Evolutionary conservation across 345 rosid genomes (phyloP).

Genomic region (Salix exigua): DNA sequence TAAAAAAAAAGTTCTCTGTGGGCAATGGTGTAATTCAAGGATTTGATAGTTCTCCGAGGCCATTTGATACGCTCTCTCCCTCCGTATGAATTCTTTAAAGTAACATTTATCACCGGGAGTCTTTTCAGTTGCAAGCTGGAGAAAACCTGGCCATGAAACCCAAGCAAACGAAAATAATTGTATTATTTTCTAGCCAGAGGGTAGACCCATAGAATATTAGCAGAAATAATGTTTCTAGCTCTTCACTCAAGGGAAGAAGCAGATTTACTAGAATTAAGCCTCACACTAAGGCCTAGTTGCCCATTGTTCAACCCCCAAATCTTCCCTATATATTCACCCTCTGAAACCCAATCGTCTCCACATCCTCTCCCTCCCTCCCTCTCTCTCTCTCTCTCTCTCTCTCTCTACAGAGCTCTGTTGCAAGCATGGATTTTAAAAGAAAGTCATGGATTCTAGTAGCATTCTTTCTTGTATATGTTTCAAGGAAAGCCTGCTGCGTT

Average conservation of each 20-base stretch:
- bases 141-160: background rate
- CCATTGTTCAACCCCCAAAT: background rate
- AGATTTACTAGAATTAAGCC: slow-evolving; percentile 30
- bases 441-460: slow-evolving; percentile 18
- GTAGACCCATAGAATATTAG: background rate
- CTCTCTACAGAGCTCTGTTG: too few relatives aligned
- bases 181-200: too few relatives aligned
- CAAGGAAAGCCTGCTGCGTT: slow-evolving; percentile 14
- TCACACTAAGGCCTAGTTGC: slow-evolving; percentile 22
- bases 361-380: background rate
- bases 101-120: too few relatives aligned
- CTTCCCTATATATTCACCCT: slow-evolving; percentile 15
- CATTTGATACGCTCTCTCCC: too few relatives aligned
- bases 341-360: background rate
- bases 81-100: too few relatives aligned
- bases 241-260: slow-evolving; percentile 8
- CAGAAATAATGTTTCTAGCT: background rate
- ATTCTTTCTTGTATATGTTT: slow-evolving; percentile 19
- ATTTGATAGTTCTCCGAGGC: too few relatives aligned
- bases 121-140: background rate
- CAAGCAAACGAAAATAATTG: background rate
- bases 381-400: background rate
- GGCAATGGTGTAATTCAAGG: too few relatives aligned
- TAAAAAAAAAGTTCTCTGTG: too few relatives aligned
- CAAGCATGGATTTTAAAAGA: slow-evolving; percentile 13